Evolutionary conservation across 75 land plant species (phyloP).

Genomic region (Gnetum montanum): DNA sequence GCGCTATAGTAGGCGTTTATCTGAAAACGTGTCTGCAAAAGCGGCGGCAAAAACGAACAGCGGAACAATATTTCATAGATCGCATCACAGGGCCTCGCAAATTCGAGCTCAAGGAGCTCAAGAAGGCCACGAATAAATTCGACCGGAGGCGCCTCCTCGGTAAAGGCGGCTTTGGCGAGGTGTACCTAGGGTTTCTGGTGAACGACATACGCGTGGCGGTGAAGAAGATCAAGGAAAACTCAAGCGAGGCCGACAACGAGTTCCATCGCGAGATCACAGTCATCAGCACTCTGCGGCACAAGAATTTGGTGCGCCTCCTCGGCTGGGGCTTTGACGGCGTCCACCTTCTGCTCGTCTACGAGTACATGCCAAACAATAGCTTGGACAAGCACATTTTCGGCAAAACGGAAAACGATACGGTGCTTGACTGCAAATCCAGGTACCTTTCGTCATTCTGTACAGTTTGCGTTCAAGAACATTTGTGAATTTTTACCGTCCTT

Average conservation of each 20-base stretch:
- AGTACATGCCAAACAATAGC: too few species aligned
- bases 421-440: too few species aligned
- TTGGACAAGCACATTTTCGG: too few species aligned
- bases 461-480: too few species aligned
- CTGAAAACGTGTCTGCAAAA: not conserved
- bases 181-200: slow-evolving; percentile 34
- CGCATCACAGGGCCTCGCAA: slow-evolving; percentile 42
- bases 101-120: slow-evolving; percentile 37
- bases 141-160: slow-evolving; percentile 37
- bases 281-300: slow-evolving; percentile 60
- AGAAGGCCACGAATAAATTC: slow-evolving; percentile 54
- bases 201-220: slow-evolving; percentile 45
- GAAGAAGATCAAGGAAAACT: slow-evolving; percentile 40
- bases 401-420: too few species aligned
- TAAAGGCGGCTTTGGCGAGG: slow-evolving; percentile 60
- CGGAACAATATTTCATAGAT: slow-evolving; percentile 11
- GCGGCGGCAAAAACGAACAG: slow-evolving; percentile 2
- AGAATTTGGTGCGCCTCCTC: slow-evolving; percentile 41
- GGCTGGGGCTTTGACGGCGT: too few species aligned
- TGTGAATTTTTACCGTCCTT: too few species aligned
- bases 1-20: slow-evolving; percentile 2
- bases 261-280: slow-evolving; percentile 53
- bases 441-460: too few species aligned
- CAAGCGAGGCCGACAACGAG: slow-evolving; percentile 31
- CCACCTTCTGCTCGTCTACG: too few species aligned